Percentiles rank a stretch among this genome's conserved stretches.
phyloP scores from a whole-genome alignment of 2,329 filamentous ascomycete species.

The Neonectria punicea region DNA sequence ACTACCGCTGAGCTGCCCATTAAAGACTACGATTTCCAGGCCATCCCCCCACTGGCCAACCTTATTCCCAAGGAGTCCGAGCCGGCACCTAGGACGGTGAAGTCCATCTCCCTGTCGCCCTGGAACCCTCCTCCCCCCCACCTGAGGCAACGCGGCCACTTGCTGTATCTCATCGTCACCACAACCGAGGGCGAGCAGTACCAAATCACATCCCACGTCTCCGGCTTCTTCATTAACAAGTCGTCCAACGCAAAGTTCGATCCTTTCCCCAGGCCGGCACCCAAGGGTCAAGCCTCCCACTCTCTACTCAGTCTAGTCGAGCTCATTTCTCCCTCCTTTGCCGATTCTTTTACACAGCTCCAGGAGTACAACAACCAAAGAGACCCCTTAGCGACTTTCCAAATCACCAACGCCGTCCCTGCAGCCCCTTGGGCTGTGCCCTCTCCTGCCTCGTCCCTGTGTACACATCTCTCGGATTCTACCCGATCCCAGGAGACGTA shows the following conservation, averaged over 20 bases:
- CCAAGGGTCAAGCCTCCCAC: conserved; percentile 83
- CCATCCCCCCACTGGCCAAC: conserved; percentile 72
- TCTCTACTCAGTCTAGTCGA: conserved; percentile 85
- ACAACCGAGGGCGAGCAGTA: conserved; percentile 96
- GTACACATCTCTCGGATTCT: conserved; percentile 81
- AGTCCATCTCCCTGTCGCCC: conserved; percentile 85
- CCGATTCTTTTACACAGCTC: conserved; percentile 77
- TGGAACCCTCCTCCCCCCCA: conserved; percentile 98
- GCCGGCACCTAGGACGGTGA: conserved; percentile 87
- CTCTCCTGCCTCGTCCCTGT: conserved; percentile 69
- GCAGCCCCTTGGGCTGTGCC: conserved; percentile 92
- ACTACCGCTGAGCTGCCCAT: conserved; percentile 54
- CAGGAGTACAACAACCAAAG: conserved; percentile 86
- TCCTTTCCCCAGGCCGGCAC: conserved; percentile 80
- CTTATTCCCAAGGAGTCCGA: conserved; percentile 76
- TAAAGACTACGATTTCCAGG: conserved; percentile 80
- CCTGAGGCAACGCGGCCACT: conserved; percentile 88
- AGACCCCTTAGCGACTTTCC: conserved; percentile 92
- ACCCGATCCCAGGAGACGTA: conserved; percentile 94
- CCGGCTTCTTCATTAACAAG: conserved; percentile 97
- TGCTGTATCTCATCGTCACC: conserved; percentile 88
- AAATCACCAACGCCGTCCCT: conserved; percentile 94
- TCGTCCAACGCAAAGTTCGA: conserved; percentile 96
- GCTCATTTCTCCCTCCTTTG: conserved; percentile 85
- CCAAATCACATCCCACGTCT: conserved; percentile 92